phyloP scores from a whole-genome alignment of 306 rosid genomes.

The Mimosa bimucronata region DNA sequence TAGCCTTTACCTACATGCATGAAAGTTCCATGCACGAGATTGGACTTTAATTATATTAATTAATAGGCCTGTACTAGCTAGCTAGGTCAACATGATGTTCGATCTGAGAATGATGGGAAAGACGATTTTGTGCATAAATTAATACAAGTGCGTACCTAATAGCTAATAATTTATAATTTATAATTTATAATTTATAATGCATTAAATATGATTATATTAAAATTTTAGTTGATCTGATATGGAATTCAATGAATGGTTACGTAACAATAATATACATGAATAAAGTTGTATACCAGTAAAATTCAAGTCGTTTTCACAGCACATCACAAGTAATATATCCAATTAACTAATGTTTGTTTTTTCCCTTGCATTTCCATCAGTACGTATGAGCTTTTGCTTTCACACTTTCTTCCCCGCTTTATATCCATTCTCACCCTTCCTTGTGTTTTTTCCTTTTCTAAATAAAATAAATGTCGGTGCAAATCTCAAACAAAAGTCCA shows the following conservation, averaged over 20 bases:
- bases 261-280: background rate
- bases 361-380: no score
- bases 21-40: background rate
- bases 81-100: background rate
- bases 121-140: background rate
- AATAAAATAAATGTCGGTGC: background rate
- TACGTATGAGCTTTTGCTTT: no score
- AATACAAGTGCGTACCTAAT: no score
- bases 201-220: background rate
- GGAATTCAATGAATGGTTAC: background rate
- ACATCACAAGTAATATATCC: no score
- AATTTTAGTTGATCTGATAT: background rate
- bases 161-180: no score
- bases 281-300: background rate
- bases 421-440: no score
- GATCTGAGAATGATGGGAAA: background rate
- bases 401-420: no score
- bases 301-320: background rate
- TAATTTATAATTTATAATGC: no score
- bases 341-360: no score
- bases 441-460: no score
- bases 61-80: background rate
- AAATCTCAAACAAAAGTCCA: background rate
- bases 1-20: background rate
- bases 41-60: background rate